Evolutionary conservation across 495 filamentous ascomycete species (phyloP), one percentile per base, ranked within the genome.

Genomic region (Pseudoneurospora amorphoporcata): DNA sequence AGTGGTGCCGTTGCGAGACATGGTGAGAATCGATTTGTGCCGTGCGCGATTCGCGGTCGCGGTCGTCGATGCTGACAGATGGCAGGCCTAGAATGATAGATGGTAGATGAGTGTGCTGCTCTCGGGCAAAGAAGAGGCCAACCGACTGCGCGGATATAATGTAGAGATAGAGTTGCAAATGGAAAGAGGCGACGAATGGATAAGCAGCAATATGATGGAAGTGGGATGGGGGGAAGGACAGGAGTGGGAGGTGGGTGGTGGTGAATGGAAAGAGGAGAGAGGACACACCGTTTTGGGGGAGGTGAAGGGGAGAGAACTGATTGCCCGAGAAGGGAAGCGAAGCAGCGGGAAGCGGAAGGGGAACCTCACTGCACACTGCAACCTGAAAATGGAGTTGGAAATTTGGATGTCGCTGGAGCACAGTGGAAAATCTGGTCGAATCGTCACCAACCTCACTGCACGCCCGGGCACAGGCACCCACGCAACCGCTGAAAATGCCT

Each of bases 1-100:
- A 39, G 95, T 99, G 53, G 94, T 97, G 71, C 91, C 90, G 79
- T 92, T 90, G 76, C 94, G 93, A 88, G 94, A 97, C 94, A 97
- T 98, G 77, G 75, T 86, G 81, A 65, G 53, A 65, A 70, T 40
- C 68, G 69, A 47, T 68, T 37, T 37, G 35, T 70, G 73, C 17
- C 38, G 73, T 38, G 3, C 32, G 53, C 53, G 53, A 65, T 35
- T 65, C 53, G 29, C 53, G 53, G 53, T 65, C 53, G 53, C 53
- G 53, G 53, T 65, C 29, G 53, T 65, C 29, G 53, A 65, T 65
- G 53, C 35, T 65, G 53, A 65, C 53, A 65, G 53, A 65, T 65
- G 7, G 29, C 53, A 65, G 32, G 53, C 53, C 53, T 65, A 65
- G 35, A 19, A 43, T 10, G 32, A 29, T 65, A 35, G 17, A 65